phyloP scores from a whole-genome alignment of 495 filamentous ascomycete species.

The Trichoderma erinaceum region DNA sequence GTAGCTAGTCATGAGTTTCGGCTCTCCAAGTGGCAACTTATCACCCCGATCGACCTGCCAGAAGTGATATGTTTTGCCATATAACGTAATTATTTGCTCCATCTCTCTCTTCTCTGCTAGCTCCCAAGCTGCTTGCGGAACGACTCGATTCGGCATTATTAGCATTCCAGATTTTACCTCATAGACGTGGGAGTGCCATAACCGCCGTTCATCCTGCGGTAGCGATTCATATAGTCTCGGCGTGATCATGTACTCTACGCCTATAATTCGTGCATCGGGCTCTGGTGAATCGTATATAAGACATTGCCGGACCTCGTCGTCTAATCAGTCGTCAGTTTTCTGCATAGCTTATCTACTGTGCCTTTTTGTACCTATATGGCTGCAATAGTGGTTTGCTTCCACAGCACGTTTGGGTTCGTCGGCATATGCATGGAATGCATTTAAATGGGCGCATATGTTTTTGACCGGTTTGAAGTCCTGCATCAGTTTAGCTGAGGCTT shows the following conservation, averaged over 20 bases:
- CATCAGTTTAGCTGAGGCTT: background rate
- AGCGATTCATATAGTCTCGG: slow-evolving; percentile 62
- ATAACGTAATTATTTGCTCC: slow-evolving; percentile 61
- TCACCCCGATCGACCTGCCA: slow-evolving; percentile 87
- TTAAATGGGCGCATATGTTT: slow-evolving; percentile 74
- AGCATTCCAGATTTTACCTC: slow-evolving; percentile 86
- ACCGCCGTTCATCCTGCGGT: slow-evolving; percentile 54
- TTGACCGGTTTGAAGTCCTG: slow-evolving; percentile 67
- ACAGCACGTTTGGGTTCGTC: slow-evolving; percentile 60
- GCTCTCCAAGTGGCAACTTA: slow-evolving; percentile 63
- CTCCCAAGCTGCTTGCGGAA: slow-evolving; percentile 61
- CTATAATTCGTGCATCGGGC: slow-evolving; percentile 66
- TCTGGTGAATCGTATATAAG: slow-evolving; percentile 71
- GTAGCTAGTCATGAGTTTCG: slow-evolving; percentile 74
- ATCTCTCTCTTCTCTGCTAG: slow-evolving; percentile 73
- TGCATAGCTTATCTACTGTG: background rate
- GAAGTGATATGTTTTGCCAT: slow-evolving; percentile 87
- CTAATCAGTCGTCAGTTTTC: slow-evolving; percentile 21
- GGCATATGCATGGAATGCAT: slow-evolving; percentile 79
- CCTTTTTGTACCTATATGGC: slow-evolving; percentile 59
- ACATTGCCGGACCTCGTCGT: slow-evolving; percentile 58
- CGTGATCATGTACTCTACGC: slow-evolving; percentile 90
- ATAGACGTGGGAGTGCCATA: slow-evolving; percentile 80
- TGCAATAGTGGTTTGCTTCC: slow-evolving; percentile 82
- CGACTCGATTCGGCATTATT: slow-evolving; percentile 66